Conservation (phyloP, 2,329 filamentous ascomycete genomes). For the Aureobasidium namibiae region DNA sequence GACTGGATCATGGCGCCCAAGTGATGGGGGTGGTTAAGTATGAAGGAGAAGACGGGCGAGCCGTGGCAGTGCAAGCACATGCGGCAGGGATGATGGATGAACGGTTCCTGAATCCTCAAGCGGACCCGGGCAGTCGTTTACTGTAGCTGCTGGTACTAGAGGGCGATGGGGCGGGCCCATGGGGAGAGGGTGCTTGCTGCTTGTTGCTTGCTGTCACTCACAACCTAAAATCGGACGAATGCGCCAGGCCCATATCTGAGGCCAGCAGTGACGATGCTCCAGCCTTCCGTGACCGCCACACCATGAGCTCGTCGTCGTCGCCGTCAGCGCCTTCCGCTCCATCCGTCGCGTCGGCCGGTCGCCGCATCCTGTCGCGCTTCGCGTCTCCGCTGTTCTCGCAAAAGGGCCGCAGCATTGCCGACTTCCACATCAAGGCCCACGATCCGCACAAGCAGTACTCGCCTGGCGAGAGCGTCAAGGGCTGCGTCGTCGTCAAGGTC, state of each 20-base stretch:
- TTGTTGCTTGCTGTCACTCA: neutral
- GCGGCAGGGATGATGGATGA: too few relatives aligned
- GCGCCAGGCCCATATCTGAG: neutral
- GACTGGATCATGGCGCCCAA: neutral
- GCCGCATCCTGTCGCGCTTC: slow-evolving; percentile 44
- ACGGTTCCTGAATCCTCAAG: neutral
- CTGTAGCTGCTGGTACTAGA: neutral
- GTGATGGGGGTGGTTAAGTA: neutral
- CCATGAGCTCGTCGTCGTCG: slow-evolving; percentile 11
- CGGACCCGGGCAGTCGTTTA: neutral
- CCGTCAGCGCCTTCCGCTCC: neutral
- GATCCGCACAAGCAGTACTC: slow-evolving; percentile 71
- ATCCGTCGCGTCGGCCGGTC: slow-evolving; percentile 18
- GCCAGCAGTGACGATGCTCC: neutral
- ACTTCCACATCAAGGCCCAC: slow-evolving; percentile 69
- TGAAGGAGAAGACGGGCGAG: neutral
- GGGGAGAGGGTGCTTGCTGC: too few relatives aligned
- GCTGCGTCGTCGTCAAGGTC: slow-evolving; percentile 63
- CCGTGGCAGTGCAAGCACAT: neutral
- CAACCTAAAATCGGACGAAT: neutral
- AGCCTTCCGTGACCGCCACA: neutral
- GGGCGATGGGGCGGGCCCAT: too few relatives aligned
- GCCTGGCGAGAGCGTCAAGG: slow-evolving; percentile 66
- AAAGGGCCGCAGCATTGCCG: slow-evolving; percentile 58
- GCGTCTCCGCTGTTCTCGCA: slow-evolving; percentile 44